Evolutionary conservation across 139 green algal genomes (phyloP), one percentile per base, ranked within the genome.

Genomic region (Chlorella sp.): DNA sequence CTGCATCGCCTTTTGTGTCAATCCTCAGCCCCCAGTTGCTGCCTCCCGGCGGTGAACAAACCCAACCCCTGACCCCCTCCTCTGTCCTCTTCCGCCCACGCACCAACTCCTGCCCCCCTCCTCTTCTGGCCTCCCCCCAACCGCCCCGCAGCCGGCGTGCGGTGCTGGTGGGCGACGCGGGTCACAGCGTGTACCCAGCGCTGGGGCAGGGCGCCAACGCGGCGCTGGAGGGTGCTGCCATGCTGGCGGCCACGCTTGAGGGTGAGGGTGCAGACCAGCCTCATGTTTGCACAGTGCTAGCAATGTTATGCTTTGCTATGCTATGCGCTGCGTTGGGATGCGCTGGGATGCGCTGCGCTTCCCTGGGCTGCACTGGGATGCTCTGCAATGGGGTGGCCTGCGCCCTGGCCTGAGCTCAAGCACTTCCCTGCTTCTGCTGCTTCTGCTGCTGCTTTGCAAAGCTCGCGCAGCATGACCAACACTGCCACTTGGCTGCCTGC

Each of bases 181-280:
- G 91, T 5, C 95, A 97, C 78, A 93, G 92, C 39, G 93, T 97
- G 79, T 95, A 93, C 28, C 94, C 93, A 5, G 89, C 95, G 39
- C 94, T 96, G 75, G 93, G 89, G n/a, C 92, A 96, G 89, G 94
- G 95, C 2, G 92, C 92, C 57, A 97, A 97, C 92, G 89, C 86
- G 19, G 94, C 94, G 1, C 81, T 97, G 34, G 94, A 97, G 88
- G 92, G 88, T 32, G 92, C 91, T 26, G 68, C 81, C 40, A 90
- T 95, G 78, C 89, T 97, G 42, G 92, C 91, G 32, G 37, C 75
- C 16, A 89, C 92, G 34, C 89, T 96, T 48, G 82, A 37, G 64
- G 85, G 85, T 80, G 34, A 40, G 37, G 24, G 26, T 32, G 28
- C 42, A 69, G 24, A 16, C 60, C 60, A 68, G 64, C 66, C 26